A percentile compares a stretch with the other conserved stretches of the same genome.
phyloP scores from a whole-genome alignment of 129 eudicot species.

The Chrysanthemum lavandulifolium region DNA sequence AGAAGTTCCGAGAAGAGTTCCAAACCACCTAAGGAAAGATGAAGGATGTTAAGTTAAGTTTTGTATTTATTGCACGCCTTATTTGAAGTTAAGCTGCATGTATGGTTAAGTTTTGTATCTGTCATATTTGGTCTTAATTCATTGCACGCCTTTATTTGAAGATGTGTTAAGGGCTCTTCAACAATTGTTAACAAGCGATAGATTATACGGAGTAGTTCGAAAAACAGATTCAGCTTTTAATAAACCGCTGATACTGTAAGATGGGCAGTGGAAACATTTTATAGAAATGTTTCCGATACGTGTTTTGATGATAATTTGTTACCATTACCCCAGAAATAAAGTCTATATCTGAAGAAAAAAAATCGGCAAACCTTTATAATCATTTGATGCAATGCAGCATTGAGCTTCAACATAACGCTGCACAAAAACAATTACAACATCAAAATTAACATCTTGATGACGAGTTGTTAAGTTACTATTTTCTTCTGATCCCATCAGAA shows the following conservation, averaged over 20 bases:
- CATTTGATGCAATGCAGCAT: conserved; percentile 90
- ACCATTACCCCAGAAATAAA: conserved; percentile 11
- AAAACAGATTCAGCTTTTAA: not conserved
- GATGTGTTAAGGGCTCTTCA: not conserved
- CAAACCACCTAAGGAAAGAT: conserved; percentile 69
- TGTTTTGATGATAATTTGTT: not conserved
- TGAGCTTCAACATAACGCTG: conserved; percentile 99
- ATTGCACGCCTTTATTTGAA: not conserved
- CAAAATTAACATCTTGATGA: not conserved
- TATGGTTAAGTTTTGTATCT: conserved; percentile 8
- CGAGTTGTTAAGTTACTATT: not conserved
- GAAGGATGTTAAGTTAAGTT: conserved; percentile 17
- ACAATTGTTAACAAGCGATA: conserved; percentile 2
- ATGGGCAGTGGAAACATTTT: not conserved
- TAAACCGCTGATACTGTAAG: not conserved
- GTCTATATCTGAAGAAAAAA: not conserved
- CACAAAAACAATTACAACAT: conserved; percentile 24
- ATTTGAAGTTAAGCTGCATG: not conserved
- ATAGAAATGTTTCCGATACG: not conserved
- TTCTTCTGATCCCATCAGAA: not conserved
- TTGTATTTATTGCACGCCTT: no score
- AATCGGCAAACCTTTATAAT: conserved; percentile 73
- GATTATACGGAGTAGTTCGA: no score
- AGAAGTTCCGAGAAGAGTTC: conserved; percentile 86
- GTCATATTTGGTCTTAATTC: not conserved